phyloP scores from a whole-genome alignment of 257 asterid genomes.

The Nicotiana otophora region DNA sequence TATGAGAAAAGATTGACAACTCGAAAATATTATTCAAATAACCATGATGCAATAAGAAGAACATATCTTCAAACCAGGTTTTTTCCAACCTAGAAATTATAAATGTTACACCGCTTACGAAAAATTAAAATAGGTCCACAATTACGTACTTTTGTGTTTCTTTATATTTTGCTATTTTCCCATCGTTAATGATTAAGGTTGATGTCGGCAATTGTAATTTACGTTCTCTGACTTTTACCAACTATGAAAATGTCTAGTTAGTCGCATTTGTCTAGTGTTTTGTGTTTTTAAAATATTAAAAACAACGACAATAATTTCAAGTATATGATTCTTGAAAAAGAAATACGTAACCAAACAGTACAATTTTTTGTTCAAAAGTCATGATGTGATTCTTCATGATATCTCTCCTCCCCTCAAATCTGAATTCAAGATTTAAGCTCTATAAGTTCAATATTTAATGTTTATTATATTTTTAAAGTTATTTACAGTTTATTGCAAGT shows the following conservation, averaged over 20 bases:
- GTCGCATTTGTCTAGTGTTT: neutral
- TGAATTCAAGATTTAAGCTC: too few species aligned
- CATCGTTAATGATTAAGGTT: neutral
- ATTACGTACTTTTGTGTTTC: neutral
- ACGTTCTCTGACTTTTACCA: neutral
- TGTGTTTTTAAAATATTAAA: neutral
- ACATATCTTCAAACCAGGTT: too few species aligned
- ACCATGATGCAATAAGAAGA: too few species aligned
- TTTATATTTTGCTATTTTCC: neutral
- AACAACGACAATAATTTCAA: neutral
- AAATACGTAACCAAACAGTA: neutral
- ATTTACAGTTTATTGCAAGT: too few species aligned
- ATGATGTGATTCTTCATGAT: neutral
- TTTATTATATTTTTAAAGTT: too few species aligned
- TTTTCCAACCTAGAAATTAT: too few species aligned
- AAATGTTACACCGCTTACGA: too few species aligned
- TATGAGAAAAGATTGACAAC: too few species aligned
- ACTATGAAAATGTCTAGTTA: neutral
- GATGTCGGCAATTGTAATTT: neutral
- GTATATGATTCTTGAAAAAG: neutral
- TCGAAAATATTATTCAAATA: too few species aligned
- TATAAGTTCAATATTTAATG: too few species aligned
- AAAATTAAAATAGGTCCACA: neutral
- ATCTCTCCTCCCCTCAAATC: neutral
- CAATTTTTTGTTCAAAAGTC: constrained; percentile 3